These are phyloP conservation scores for Lactarius deliciosus DNA, from an alignment of 768 basidiomycete genomes.

Conservation along the genomic window DNA sequence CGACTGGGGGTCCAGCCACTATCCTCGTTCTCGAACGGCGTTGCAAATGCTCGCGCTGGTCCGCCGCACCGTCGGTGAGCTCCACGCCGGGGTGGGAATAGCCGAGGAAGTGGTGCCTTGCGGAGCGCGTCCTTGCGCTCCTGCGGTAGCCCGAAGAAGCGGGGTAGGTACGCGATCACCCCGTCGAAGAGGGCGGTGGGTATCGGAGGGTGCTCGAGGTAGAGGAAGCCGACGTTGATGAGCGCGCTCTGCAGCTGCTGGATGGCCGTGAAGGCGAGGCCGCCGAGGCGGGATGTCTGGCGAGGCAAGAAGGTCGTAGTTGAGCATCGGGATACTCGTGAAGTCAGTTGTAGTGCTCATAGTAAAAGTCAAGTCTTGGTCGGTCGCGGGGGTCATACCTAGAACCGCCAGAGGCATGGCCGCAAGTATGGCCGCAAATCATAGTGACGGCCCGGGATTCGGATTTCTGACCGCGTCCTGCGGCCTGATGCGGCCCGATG, in stretches of 20 bases:
- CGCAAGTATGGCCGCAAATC: too few relatives aligned
- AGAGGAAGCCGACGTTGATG: constrained; percentile 80
- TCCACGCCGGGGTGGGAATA: constrained; percentile 73
- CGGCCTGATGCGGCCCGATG: too few relatives aligned
- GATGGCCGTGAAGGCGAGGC: constrained; percentile 59
- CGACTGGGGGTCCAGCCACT: constrained; percentile 55
- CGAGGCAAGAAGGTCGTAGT: constrained; percentile 54
- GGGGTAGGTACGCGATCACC: constrained; percentile 61
- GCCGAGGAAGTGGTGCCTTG: constrained; percentile 76
- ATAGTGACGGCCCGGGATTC: too few relatives aligned
- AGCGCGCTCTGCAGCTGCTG: constrained; percentile 65
- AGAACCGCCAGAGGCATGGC: too few relatives aligned
- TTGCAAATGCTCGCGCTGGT: constrained; percentile 80
- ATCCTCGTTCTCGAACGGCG: constrained; percentile 48
- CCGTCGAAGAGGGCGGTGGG: constrained; percentile 45
- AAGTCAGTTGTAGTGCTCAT: constrained; percentile 39
- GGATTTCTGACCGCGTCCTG: too few relatives aligned
- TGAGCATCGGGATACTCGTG: constrained; percentile 66
- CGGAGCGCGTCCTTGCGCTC: constrained; percentile 68
- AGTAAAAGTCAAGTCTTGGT: not conserved
- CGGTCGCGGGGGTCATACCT: too few relatives aligned
- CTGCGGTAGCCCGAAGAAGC: constrained; percentile 63
- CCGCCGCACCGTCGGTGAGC: constrained; percentile 68
- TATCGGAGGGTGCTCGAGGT: constrained; percentile 67
- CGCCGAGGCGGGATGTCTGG: too few relatives aligned